These are phyloP conservation scores for Phycomyces nitens DNA, from an alignment of 192 early-diverging fungal genomes.

Conservation along the genomic window DNA sequence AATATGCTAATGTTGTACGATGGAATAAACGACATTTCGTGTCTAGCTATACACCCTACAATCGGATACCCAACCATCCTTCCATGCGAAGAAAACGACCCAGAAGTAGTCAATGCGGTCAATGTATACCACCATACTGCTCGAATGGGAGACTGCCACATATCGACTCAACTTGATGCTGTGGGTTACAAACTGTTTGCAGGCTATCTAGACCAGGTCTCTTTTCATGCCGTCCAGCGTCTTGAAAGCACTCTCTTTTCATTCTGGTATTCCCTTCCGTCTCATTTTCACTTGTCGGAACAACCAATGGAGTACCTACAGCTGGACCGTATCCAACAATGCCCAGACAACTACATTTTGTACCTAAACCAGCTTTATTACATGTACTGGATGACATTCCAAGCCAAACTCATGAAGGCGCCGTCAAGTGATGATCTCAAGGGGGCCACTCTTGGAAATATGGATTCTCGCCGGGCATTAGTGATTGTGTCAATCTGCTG, in stretches of 20 bases:
- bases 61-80: slow-evolving; percentile 17
- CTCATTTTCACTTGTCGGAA: slow-evolving; percentile 10
- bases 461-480: slow-evolving; percentile 13
- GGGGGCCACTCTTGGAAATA: slow-evolving; percentile 6
- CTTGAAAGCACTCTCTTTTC: slow-evolving; percentile 10
- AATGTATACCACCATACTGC: slow-evolving; percentile 13
- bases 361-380: slow-evolving; percentile 22
- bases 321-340: slow-evolving; percentile 16
- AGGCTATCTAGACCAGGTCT: slow-evolving; percentile 12
- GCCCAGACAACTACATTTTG: slow-evolving; percentile 12
- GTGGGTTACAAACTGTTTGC: slow-evolving; percentile 13
- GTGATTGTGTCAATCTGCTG: slow-evolving; percentile 23
- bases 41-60: slow-evolving; percentile 9
- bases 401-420: slow-evolving; percentile 16
- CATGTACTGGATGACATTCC: slow-evolving; percentile 21
- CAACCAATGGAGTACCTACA: slow-evolving; percentile 19
- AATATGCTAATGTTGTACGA: slow-evolving; percentile 19
- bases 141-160: slow-evolving; percentile 8
- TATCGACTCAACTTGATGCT: slow-evolving; percentile 7
- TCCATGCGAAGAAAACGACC: slow-evolving; percentile 2
- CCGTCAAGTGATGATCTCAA: slow-evolving; percentile 12
- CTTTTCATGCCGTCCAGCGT: slow-evolving; percentile 7
- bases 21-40: slow-evolving; percentile 5
- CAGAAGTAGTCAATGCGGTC: slow-evolving; percentile 18
- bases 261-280: slow-evolving; percentile 18